phyloP scores from a whole-genome alignment of 1,284 basidiomycete species.

The Mycena sp. region DNA sequence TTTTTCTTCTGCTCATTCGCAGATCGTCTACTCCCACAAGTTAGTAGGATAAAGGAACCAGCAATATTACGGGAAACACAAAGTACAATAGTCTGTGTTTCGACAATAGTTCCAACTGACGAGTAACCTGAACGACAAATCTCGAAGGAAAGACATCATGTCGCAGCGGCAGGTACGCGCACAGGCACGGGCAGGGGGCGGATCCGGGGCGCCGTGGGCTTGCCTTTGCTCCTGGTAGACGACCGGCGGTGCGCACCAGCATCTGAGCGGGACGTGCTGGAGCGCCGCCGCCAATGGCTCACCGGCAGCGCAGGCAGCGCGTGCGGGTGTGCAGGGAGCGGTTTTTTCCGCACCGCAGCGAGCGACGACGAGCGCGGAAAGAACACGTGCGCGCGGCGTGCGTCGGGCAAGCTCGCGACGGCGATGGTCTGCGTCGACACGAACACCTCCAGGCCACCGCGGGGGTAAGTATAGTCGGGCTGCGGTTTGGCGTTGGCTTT shows the following conservation, averaged over 20 bases:
- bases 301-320: slow-evolving; percentile 16
- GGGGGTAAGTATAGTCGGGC: neutral
- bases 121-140: no score
- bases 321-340: neutral
- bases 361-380: slow-evolving; percentile 27
- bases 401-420: slow-evolving; percentile 17
- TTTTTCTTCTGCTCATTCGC: no score
- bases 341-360: neutral
- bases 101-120: no score
- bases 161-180: neutral
- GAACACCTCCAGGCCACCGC: slow-evolving; percentile 10
- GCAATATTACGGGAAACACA: no score
- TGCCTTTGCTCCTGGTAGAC: no score
- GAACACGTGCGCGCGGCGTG: slow-evolving; percentile 19
- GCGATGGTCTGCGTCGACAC: slow-evolving; percentile 23
- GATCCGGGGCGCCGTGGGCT: neutral
- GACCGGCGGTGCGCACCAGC: no score
- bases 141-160: neutral
- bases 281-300: no score
- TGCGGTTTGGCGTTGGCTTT: no score
- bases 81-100: no score
- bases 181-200: slow-evolving; percentile 19
- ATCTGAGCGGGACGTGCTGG: no score
- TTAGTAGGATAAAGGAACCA: no score
- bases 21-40: no score